Evolutionary conservation across 2,329 filamentous ascomycete species (phyloP), one percentile per base, ranked within the genome.

Genomic region (Trichoderma atroviride): DNA sequence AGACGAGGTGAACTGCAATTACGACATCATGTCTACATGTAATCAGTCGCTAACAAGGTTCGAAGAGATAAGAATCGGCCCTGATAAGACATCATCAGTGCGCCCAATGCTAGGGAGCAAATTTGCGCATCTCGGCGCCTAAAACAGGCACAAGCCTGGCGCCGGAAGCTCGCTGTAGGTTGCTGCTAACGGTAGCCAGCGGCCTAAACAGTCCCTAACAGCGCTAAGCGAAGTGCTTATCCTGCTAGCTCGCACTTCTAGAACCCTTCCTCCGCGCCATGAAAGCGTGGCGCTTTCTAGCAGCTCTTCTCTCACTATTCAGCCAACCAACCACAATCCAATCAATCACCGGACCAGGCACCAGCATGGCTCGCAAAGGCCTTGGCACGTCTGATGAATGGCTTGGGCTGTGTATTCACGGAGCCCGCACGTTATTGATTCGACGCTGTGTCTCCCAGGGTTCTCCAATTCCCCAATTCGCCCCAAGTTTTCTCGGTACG

Each of bases 221-320:
- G 52, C 62, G 50, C 61, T 35, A 57, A 57, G 33, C 62, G 53
- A 37, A 27, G 53, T 57, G 53, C 52, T 66, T 66, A 57, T 66
- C 27, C 37, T 66, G 37, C 40, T 57, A 57, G 62, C 52, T 33
- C 37, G 37, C 62, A 37, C 62, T 66, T 66, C 62, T 66, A 66
- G 62, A 66, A 66, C 35, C 1, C 50, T 64, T 64, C 61, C 27
- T 16, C 50, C 52, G 61, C 33, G 19, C 37, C 24, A 43, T 56
- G 24, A 53, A 29, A 33, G 35, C 31, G 61, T 64, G 50, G 61
- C 50, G 50, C 24, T 27, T 56, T 57, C 52, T 47, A 57, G 52
- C 24, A 27, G 35, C 35, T 27, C 62, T 31, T 19, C 13, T 62
- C n/a, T 27, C 16, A n/a, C 31, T 50, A 13, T 29, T 47, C 37